Evolutionary conservation across 768 basidiomycete genomes (phyloP).

Genomic region (Calvatia gigantea): DNA sequence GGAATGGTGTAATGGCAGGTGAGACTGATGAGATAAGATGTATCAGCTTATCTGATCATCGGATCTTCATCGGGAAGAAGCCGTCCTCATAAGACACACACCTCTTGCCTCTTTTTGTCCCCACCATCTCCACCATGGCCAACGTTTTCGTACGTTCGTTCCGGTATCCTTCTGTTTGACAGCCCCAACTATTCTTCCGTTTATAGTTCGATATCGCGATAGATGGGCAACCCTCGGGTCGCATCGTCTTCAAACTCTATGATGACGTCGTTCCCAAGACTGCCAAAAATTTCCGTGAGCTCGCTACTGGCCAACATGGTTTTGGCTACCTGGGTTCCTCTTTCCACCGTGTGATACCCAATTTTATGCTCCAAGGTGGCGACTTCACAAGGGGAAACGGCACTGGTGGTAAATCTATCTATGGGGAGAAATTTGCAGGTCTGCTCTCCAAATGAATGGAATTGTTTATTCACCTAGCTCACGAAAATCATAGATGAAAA

Average conservation of each 20-base stretch:
- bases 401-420: constrained; percentile 80
- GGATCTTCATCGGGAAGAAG: too few species aligned
- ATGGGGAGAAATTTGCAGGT: constrained; percentile 67
- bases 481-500: constrained; percentile 66
- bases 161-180: not conserved
- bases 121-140: constrained; percentile 22
- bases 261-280: constrained; percentile 77
- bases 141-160: constrained; percentile 24
- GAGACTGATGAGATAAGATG: constrained; percentile 4
- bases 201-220: constrained; percentile 66
- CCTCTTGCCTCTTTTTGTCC: not conserved
- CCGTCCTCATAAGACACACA: not conserved
- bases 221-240: constrained; percentile 35
- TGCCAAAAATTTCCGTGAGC: constrained; percentile 83
- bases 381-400: constrained; percentile 73
- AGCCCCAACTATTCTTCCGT: not conserved
- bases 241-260: constrained; percentile 82
- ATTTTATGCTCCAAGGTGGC: constrained; percentile 89
- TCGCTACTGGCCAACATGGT: constrained; percentile 72
- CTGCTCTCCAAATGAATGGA: constrained; percentile 14
- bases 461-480: not conserved
- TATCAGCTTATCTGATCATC: constrained; percentile 3
- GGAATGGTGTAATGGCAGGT: not conserved
- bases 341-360: constrained; percentile 84
- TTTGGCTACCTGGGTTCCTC: constrained; percentile 64